Base-by-base conservation (phyloP, 2,329 filamentous ascomycete genomes). In the Exserohilum rostratum region DNA sequence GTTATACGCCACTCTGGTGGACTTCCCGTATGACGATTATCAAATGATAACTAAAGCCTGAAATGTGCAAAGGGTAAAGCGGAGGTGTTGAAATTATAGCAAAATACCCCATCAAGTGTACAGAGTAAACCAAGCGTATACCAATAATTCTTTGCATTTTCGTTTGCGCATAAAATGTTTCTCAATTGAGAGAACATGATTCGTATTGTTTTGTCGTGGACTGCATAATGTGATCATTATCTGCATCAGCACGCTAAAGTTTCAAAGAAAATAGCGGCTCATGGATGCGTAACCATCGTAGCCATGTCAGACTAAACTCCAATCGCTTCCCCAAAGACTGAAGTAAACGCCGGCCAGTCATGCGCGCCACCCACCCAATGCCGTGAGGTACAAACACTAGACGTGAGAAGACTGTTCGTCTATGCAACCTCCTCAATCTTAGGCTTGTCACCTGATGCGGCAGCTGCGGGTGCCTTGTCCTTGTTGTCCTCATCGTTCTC, bases 21-120 rank as follows among this genome's bases (percentile, higher is more conserved):
- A 79, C 3, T 89, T 89, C 58, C 83, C 85, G 5, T 88, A 86
- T 65, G 76, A 77, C 50, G 78, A 75, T 42, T 89, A 85, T 72
- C 84, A 85, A 0, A 87, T 89, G 20, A 38, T 46, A 12, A 17
- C 15, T 0, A 53, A 53, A 22, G 17, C n/a, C 6, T 53, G 12
- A 53, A 29, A 6, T 17, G 6, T 33, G 11, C 3, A 18, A 17
- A 6, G 0, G 6, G 5, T 17, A 9, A 17, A 15, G 5, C 11
- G 6, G 2, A 7, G 4, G 3, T 3, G 18, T 20, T 10, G 9
- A 18, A 27, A 31, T 34, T 6, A 2, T 10, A n/a, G 4, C 5
- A n/a, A 44, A 15, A 46, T 22, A 37, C 5, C 11, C 22, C 13
- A 39, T n/a, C 1, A 1, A 3, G 6, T 1, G 31, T 12, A 2